These are phyloP conservation scores for Arthrobotrys megalospora DNA, from an alignment of 2,329 filamentous ascomycete genomes.

Conservation along the genomic window DNA sequence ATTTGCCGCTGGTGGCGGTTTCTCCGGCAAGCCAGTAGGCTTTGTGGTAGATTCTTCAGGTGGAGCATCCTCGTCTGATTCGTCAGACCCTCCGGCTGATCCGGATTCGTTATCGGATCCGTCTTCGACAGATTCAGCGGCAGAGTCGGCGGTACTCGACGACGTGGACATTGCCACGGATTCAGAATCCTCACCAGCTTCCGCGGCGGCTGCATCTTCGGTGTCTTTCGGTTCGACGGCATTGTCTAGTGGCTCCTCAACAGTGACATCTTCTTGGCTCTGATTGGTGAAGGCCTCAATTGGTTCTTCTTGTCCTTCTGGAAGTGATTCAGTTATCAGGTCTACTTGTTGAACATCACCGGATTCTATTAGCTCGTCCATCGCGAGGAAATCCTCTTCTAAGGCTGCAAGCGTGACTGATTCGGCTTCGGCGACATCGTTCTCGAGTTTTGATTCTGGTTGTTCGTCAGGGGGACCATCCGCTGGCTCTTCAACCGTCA, in stretches of 20 bases:
- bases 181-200: slow-evolving; percentile 51
- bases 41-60: slow-evolving; percentile 51
- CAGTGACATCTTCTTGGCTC: slow-evolving; percentile 20
- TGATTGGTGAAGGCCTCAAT: background rate
- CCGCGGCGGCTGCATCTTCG: slow-evolving; percentile 18
- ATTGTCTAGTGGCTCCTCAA: slow-evolving; percentile 45
- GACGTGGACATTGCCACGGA: slow-evolving; percentile 58
- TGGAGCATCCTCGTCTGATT: slow-evolving; percentile 56
- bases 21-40: slow-evolving; percentile 53
- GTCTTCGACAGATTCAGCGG: slow-evolving; percentile 44
- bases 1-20: slow-evolving; percentile 44
- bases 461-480: slow-evolving; percentile 3
- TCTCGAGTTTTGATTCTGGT: slow-evolving; percentile 29
- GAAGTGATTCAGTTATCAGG: slow-evolving; percentile 37
- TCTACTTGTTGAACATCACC: slow-evolving; percentile 43
- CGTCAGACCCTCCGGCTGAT: slow-evolving; percentile 37
- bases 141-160: slow-evolving; percentile 47
- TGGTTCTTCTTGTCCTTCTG: slow-evolving; percentile 15
- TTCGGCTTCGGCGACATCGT: slow-evolving; percentile 3
- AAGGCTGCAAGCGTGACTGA: slow-evolving; percentile 18
- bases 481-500: slow-evolving; percentile 50
- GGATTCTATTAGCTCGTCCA: slow-evolving; percentile 48
- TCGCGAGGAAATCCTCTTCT: slow-evolving; percentile 42
- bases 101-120: slow-evolving; percentile 49
- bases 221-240: background rate